phyloP scores from a whole-genome alignment of 148 eudicot genomes.

The Euryodendron excelsum region DNA sequence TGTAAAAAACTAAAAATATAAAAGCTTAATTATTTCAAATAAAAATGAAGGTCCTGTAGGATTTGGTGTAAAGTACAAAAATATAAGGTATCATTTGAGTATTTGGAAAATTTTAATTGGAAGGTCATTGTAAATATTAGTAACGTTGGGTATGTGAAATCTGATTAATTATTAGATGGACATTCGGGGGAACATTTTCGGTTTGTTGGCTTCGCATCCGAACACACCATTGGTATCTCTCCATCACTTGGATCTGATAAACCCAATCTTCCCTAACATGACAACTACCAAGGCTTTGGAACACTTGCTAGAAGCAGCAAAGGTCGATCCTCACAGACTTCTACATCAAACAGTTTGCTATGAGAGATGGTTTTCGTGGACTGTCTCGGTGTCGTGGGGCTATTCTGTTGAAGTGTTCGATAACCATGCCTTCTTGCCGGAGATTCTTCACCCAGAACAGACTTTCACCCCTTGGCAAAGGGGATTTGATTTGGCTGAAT shows the following conservation, averaged over 20 bases:
- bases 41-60: too few species aligned
- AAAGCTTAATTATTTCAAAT: too few species aligned
- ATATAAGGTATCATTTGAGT: too few species aligned
- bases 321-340: constrained; percentile 52
- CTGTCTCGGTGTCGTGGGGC: constrained; percentile 86
- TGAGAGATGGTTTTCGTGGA: constrained; percentile 80
- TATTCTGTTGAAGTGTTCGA: constrained; percentile 58
- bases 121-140: too few species aligned
- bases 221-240: constrained; percentile 57
- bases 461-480: constrained; percentile 56
- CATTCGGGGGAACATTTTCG: constrained; percentile 54
- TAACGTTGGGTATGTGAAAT: too few species aligned
- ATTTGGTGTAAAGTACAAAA: too few species aligned
- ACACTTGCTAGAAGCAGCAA: constrained; percentile 48
- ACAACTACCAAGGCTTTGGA: constrained; percentile 31
- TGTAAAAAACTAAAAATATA: too few species aligned
- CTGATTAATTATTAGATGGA: constrained; percentile 59
- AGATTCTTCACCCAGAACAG: constrained; percentile 37
- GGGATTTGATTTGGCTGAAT: constrained; percentile 9
- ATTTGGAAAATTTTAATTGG: too few species aligned
- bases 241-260: constrained; percentile 44
- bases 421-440: constrained; percentile 38
- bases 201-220: constrained; percentile 64
- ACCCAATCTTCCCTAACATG: constrained; percentile 67
- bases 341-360: constrained; percentile 75